Conservation (phyloP, 768 basidiomycete species). For the Rhizopogon vesiculosus region DNA sequence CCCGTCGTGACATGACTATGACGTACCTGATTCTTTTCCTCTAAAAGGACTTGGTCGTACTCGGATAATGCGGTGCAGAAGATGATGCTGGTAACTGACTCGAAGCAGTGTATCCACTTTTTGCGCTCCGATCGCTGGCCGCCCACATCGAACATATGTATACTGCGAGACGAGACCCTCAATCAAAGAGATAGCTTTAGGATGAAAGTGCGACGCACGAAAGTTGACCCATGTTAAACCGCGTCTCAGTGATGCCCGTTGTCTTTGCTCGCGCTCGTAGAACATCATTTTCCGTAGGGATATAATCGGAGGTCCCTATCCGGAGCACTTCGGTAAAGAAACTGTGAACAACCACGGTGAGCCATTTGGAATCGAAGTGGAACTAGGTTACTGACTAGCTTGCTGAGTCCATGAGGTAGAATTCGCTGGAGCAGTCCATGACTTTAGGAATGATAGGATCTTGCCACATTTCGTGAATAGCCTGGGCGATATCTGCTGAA, state of each 20-base stretch:
- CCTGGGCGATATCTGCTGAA: constrained; percentile 60
- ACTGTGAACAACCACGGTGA: constrained; percentile 31
- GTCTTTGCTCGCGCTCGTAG: constrained; percentile 86
- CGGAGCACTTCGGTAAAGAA: constrained; percentile 86
- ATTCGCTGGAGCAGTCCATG: constrained; percentile 63
- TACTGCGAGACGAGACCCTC: constrained; percentile 21
- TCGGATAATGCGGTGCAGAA: constrained; percentile 74
- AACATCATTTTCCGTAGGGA: constrained; percentile 84
- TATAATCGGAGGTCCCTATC: constrained; percentile 76
- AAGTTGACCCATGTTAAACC: constrained; percentile 66
- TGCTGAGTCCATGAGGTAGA: constrained; percentile 95
- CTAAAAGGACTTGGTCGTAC: constrained; percentile 69
- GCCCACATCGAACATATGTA: constrained; percentile 76
- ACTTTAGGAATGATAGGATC: constrained; percentile 54
- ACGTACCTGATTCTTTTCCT: constrained; percentile 39
- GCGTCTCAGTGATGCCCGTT: constrained; percentile 86
- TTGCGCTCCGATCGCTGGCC: constrained; percentile 80
- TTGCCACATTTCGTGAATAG: constrained; percentile 65
- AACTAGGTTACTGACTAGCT: constrained; percentile 56
- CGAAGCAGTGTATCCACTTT: constrained; percentile 80
- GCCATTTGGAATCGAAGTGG: background rate
- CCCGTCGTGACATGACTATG: background rate
- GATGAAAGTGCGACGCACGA: constrained; percentile 34
- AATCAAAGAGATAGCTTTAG: background rate
- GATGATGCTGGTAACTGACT: constrained; percentile 76